Conservation (phyloP, 768 basidiomycete species). For the Lactarius indigo region DNA sequence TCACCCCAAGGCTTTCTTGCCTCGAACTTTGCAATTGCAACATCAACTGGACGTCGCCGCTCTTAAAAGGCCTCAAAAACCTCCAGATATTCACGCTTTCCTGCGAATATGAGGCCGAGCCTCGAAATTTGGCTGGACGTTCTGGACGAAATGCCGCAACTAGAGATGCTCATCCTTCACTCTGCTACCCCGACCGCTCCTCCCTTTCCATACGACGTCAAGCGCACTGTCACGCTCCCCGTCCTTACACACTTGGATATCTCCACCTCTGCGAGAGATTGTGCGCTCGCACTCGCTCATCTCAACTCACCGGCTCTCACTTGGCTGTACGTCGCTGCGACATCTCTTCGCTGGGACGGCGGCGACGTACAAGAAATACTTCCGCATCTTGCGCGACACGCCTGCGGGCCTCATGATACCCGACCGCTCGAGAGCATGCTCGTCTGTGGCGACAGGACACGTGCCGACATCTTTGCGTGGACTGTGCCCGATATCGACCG, state of each 20-base stretch:
- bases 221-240: not conserved
- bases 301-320: conserved; percentile 6
- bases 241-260: not conserved
- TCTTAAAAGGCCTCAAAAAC: not conserved
- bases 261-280: not conserved
- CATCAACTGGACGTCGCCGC: conserved; percentile 9
- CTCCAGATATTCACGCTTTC: not conserved
- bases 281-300: conserved; percentile 2
- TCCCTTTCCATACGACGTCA: not conserved
- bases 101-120: not conserved
- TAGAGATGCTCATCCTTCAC: not conserved
- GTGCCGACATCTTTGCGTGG: conserved; percentile 1
- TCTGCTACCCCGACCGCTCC: not conserved
- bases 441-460: not conserved
- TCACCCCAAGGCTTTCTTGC: conserved; percentile 1
- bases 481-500: not conserved
- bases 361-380: conserved; percentile 1
- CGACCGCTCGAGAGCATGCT: conserved; percentile 6
- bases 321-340: not conserved
- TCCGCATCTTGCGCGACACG: not conserved
- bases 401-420: conserved; percentile 5
- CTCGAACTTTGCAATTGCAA: not conserved
- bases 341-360: not conserved
- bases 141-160: not conserved
- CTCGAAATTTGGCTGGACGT: not conserved